phyloP scores from a whole-genome alignment of 179 eudicot genomes.

The Beta macrorhiza region DNA sequence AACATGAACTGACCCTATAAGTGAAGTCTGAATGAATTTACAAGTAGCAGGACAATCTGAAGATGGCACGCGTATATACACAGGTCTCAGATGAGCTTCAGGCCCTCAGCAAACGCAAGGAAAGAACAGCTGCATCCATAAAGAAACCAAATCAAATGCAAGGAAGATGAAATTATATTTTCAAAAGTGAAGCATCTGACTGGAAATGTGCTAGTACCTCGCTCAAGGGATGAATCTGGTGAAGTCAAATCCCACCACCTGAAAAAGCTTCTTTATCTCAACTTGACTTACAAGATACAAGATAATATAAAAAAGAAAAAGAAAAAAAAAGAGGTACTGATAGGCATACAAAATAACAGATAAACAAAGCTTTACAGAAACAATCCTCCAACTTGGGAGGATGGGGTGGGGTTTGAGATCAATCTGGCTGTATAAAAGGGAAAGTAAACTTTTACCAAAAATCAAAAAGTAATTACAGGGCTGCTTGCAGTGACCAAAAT shows the following conservation, averaged over 20 bases:
- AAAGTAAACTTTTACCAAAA: slow-evolving; percentile 11
- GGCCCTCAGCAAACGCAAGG: background rate
- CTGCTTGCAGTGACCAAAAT: slow-evolving; percentile 27
- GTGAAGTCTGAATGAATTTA: background rate
- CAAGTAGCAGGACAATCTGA: background rate
- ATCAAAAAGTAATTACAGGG: slow-evolving; percentile 25
- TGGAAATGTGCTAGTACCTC: background rate
- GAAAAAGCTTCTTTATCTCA: background rate
- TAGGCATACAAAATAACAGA: too few species aligned
- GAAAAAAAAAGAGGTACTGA: background rate
- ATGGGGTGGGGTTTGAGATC: background rate
- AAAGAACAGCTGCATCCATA: background rate
- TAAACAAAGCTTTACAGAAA: background rate
- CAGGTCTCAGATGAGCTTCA: background rate
- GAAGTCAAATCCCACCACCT: background rate
- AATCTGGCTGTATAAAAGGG: background rate
- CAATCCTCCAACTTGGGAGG: background rate
- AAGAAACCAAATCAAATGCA: background rate
- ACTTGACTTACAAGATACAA: background rate
- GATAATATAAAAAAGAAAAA: background rate
- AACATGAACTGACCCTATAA: background rate
- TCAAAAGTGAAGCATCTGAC: background rate
- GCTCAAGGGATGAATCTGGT: background rate
- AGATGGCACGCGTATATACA: background rate
- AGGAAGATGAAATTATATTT: background rate